Evolutionary conservation across 106 monocot species (phyloP), one percentile per base, ranked within the genome.

Genomic region (Allium cepa): DNA sequence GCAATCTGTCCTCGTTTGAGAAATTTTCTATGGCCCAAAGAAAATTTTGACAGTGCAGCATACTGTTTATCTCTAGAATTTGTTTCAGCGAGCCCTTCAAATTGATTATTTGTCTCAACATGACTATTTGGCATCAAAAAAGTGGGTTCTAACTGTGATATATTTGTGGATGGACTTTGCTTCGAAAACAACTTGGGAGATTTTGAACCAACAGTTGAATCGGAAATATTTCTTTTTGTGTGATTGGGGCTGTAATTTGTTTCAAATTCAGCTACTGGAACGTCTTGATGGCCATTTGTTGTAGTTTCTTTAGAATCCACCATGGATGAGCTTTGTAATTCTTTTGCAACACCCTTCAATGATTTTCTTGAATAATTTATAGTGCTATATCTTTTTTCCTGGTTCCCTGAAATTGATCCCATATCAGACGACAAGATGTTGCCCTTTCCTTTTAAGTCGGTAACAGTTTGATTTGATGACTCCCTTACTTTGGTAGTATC

Each of bases 281-380:
- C 6, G 51, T 51, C 26, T 51, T 51, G 52, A 26, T 67, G 26
- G 26, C 67, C 52, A 52, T 53, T 67, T 7, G 26, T 51, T 51
- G 13, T 67, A 53, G 49, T 53, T 67, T 67, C 67, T 16, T 51
- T 67, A 8, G 53, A 67, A 26, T 52, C 27, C 10, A 11, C 13
- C 7, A 2, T 67, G 26, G 7, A 67, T 60, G 50, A 60, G 17
- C 36, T 46, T 45, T 57, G 53, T 53, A 52, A 26, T 13, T 52
- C 52, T 52, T 18, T 46, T 63, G 72, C 66, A 62, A 63, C 64
- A 62, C 60, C 60, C 46, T 72, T 70, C 46, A 28, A 17, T 50
- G 10, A 57, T 67, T 72, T 85, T 53, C 75, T 76, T 14, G 73
- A 68, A 68, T 80, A 80, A 62, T 48, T 79, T 68, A 60, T 13